Evolutionary conservation across 495 filamentous ascomycete species (phyloP).

Genomic region (Elaphomyces granulatus): DNA sequence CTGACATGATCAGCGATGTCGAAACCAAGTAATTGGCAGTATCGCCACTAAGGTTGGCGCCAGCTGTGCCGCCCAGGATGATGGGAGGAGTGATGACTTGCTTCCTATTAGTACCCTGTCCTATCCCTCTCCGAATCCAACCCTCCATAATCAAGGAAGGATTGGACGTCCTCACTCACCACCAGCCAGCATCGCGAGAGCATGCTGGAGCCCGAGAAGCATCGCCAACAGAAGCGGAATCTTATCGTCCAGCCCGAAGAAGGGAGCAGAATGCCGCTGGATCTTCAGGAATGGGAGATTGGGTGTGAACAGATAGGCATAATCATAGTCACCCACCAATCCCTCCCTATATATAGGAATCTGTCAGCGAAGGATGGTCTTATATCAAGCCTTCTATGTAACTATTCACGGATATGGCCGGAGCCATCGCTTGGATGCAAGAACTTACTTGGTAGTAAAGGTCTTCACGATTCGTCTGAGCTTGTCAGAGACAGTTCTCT

Average conservation of each 20-base stretch:
- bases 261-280: slow-evolving; percentile 48
- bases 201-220: slow-evolving; percentile 57
- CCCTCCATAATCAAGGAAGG: no score
- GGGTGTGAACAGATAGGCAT: slow-evolving; percentile 62
- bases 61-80: slow-evolving; percentile 44
- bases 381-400: background rate
- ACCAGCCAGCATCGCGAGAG: slow-evolving; percentile 52
- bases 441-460: slow-evolving; percentile 36
- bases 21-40: slow-evolving; percentile 69
- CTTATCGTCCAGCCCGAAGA: slow-evolving; percentile 74
- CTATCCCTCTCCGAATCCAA: no score
- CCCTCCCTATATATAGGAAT: slow-evolving; percentile 57
- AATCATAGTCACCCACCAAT: slow-evolving; percentile 75
- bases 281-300: slow-evolving; percentile 73
- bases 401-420: background rate
- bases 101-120: slow-evolving; percentile 18
- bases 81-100: slow-evolving; percentile 61
- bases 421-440: background rate
- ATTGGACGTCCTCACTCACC: no score
- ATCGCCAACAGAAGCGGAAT: slow-evolving; percentile 71
- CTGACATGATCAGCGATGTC: slow-evolving; percentile 75
- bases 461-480: slow-evolving; percentile 22
- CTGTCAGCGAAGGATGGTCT: no score
- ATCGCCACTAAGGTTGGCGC: slow-evolving; percentile 42
- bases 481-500: slow-evolving; percentile 25